phyloP scores from a whole-genome alignment of 352 stramenopile species.

The Globisporangium nagaii region DNA sequence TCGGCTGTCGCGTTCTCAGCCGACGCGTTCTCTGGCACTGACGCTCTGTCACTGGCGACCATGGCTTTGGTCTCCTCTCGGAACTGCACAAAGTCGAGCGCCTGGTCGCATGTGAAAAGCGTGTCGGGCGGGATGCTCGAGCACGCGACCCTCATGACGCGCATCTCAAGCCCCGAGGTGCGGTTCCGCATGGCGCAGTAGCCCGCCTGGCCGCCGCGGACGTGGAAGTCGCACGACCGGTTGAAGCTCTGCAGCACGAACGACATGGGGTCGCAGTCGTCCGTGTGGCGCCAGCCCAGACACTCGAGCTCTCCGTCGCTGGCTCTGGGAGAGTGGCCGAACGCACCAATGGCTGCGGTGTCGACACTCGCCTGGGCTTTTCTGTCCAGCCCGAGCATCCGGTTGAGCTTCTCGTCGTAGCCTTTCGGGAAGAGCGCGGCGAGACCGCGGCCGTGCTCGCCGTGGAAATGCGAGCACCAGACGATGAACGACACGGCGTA shows the following conservation, averaged over 20 bases:
- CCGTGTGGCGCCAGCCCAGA: constrained; percentile 43
- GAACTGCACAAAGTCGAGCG: constrained; percentile 38
- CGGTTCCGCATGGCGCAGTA: constrained; percentile 47
- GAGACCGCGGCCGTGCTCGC: background rate
- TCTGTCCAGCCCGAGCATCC: constrained; percentile 11
- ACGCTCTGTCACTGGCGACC: background rate
- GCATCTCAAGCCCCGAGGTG: constrained; percentile 23
- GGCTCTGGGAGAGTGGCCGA: too few species aligned
- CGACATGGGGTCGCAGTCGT: constrained; percentile 28
- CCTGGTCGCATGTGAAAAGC: constrained; percentile 36
- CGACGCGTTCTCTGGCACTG: background rate
- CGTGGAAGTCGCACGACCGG: constrained; percentile 31
- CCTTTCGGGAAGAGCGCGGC: constrained; percentile 5
- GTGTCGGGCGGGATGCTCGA: constrained; percentile 26
- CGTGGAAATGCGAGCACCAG: constrained; percentile 10
- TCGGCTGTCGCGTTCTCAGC: background rate
- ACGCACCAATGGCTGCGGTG: too few species aligned
- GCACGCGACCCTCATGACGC: constrained; percentile 34
- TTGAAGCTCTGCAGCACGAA: constrained; percentile 22
- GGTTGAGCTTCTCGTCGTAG: constrained; percentile 13
- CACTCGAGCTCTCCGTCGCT: constrained; percentile 33
- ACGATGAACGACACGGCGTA: constrained; percentile 16
- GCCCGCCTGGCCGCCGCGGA: constrained; percentile 29
- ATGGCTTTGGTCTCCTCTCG: constrained; percentile 2
- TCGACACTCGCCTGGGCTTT: background rate